Evolutionary conservation across 805 yeast species (phyloP).

Genomic region (Kodamaea fukazawae): DNA sequence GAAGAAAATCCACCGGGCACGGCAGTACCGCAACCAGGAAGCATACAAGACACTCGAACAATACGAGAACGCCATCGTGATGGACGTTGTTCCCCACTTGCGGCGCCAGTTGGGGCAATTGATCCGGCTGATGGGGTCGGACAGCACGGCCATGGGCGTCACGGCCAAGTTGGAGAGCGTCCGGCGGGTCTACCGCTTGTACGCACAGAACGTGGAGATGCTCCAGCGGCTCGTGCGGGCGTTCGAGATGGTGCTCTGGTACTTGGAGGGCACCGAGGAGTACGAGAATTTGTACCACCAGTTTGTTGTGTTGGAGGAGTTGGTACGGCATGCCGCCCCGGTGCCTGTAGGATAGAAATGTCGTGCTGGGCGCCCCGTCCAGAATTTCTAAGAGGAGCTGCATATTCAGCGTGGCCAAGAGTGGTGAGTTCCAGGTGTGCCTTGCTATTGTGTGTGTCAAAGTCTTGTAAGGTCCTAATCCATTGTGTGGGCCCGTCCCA

Average conservation of each 20-base stretch:
- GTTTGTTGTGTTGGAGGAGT: conserved; percentile 9
- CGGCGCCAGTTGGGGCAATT: conserved; percentile 17
- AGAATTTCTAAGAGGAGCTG: too few relatives aligned
- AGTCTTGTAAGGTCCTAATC: too few relatives aligned
- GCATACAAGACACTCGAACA: conserved; percentile 20
- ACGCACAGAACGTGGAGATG: conserved; percentile 8
- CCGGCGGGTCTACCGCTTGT: conserved; percentile 8
- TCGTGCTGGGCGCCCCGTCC: too few relatives aligned
- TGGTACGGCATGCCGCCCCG: background rate
- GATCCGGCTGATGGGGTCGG: conserved; percentile 1
- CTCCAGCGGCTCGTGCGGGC: conserved; percentile 6
- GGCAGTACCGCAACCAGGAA: conserved; percentile 22
- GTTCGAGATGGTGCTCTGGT: conserved; percentile 3
- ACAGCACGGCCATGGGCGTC: conserved; percentile 1
- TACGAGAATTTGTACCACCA: conserved; percentile 10
- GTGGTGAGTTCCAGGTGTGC: too few relatives aligned
- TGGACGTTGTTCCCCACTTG: conserved; percentile 27
- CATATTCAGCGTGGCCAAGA: too few relatives aligned
- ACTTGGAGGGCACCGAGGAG: conserved; percentile 6
- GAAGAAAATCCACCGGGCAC: conserved; percentile 16
- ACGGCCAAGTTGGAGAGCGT: conserved; percentile 9
- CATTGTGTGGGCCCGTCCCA: too few relatives aligned
- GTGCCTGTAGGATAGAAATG: too few relatives aligned
- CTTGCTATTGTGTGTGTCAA: too few relatives aligned
- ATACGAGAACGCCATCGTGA: conserved; percentile 30